phyloP scores from a whole-genome alignment of 2,329 filamentous ascomycete species.

The Ophiostoma perfectum region DNA sequence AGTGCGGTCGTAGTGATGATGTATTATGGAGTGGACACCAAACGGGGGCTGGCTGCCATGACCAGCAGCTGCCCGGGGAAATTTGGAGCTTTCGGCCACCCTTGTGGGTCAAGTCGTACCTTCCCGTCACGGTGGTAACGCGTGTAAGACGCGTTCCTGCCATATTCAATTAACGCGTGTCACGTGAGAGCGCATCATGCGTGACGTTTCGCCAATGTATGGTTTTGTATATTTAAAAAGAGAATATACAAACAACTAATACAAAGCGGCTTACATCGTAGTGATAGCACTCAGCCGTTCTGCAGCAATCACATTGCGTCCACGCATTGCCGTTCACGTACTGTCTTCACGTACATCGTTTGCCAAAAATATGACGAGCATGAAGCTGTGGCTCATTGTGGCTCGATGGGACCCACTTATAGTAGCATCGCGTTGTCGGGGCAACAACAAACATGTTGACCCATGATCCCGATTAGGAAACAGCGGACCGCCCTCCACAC shows the following conservation, averaged over 20 bases:
- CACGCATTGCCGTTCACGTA: too few relatives aligned
- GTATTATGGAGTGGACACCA: slow-evolving; percentile 3
- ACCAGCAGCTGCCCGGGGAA: slow-evolving; percentile 15
- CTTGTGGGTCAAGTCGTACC: slow-evolving; percentile 18
- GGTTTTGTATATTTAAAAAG: not conserved
- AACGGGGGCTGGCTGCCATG: slow-evolving; percentile 6
- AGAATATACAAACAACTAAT: too few relatives aligned
- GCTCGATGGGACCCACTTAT: not conserved
- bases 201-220: not conserved
- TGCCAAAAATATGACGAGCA: not conserved
- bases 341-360: not conserved
- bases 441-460: slow-evolving; percentile 26
- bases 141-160: slow-evolving; percentile 24
- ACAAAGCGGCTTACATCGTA: too few relatives aligned
- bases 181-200: slow-evolving; percentile 22
- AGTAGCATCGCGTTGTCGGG: slow-evolving; percentile 22
- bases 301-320: not conserved
- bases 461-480: slow-evolving; percentile 23
- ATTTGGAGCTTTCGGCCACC: slow-evolving; percentile 17
- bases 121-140: slow-evolving; percentile 25
- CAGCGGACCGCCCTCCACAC: slow-evolving; percentile 17
- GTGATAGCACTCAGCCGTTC: not conserved
- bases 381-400: slow-evolving; percentile 1
- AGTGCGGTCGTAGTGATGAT: not conserved
- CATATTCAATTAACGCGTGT: slow-evolving; percentile 26